A percentile compares a stretch with the other conserved stretches of the same genome.
Conservation (phyloP, 176 grass and related monocot genomes). For the Oryza coarctata region DNA sequence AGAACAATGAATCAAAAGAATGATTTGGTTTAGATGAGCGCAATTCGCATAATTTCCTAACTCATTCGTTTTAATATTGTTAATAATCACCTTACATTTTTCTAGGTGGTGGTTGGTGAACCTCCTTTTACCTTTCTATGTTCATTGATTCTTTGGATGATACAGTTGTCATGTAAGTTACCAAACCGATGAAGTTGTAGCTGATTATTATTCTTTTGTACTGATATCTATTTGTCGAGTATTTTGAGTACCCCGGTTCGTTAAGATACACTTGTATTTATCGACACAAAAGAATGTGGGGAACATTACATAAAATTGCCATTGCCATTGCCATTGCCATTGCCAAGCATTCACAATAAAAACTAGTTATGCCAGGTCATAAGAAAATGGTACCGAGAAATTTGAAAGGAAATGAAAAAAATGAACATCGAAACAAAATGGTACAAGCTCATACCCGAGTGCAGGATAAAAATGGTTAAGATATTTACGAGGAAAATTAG, state of each 20-base stretch:
- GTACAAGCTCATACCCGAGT: background rate
- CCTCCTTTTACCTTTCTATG: conserved; percentile 34
- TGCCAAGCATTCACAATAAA: background rate
- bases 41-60: conserved; percentile 40
- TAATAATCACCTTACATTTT: conserved; percentile 50
- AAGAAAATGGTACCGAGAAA: background rate
- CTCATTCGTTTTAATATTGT: conserved; percentile 61
- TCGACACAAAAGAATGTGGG: background rate
- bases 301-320: background rate
- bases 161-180: conserved; percentile 26
- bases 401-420: background rate
- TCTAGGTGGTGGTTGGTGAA: conserved; percentile 31
- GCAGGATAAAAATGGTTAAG: background rate
- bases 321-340: too few species aligned
- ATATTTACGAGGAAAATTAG: conserved; percentile 33
- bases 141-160: conserved; percentile 46
- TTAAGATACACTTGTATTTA: background rate
- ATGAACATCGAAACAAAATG: conserved; percentile 3
- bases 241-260: background rate
- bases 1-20: conserved; percentile 44
- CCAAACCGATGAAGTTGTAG: conserved; percentile 34
- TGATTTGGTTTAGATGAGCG: conserved; percentile 38
- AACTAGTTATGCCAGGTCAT: conserved; percentile 21
- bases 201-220: conserved; percentile 39
- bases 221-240: background rate